Conservation (phyloP, 2,329 filamentous ascomycete species). For the Aspergillus pseudoviridinutans region DNA sequence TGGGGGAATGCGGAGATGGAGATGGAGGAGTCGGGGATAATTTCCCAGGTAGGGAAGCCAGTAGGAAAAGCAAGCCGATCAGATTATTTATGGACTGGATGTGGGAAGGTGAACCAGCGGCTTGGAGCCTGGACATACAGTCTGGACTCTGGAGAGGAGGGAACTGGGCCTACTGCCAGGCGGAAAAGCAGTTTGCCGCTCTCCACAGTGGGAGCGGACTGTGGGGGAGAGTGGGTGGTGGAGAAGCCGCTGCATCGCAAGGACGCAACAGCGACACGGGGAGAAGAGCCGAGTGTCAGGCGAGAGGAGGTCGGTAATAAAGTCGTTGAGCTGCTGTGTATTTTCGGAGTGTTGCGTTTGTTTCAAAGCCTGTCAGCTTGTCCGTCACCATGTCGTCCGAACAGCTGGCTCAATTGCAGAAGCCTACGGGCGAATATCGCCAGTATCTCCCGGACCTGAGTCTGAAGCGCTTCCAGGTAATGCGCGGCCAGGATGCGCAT, state of each 20-base stretch:
- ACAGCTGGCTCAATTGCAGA: constrained; percentile 2
- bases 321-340: background rate
- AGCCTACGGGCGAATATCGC: constrained; percentile 47
- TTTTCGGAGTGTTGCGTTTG: background rate
- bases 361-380: background rate
- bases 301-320: background rate
- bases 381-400: constrained; percentile 4
- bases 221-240: constrained; percentile 6
- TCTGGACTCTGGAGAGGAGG: too few relatives aligned
- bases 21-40: too few relatives aligned
- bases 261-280: too few relatives aligned
- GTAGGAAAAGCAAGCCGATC: too few relatives aligned
- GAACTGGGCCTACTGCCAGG: too few relatives aligned
- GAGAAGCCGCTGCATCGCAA: background rate
- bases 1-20: too few relatives aligned
- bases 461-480: constrained; percentile 58
- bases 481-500: constrained; percentile 59
- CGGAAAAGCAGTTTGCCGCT: constrained; percentile 14
- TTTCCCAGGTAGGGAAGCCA: too few relatives aligned
- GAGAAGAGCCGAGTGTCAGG: too few relatives aligned
- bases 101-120: too few relatives aligned
- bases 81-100: too few relatives aligned
- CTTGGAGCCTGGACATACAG: too few relatives aligned
- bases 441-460: constrained; percentile 60
- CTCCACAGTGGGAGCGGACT: constrained; percentile 9